Evolutionary conservation across 78 protist genomes (phyloP).

Genomic region (Dictyostelium discoideum): DNA sequence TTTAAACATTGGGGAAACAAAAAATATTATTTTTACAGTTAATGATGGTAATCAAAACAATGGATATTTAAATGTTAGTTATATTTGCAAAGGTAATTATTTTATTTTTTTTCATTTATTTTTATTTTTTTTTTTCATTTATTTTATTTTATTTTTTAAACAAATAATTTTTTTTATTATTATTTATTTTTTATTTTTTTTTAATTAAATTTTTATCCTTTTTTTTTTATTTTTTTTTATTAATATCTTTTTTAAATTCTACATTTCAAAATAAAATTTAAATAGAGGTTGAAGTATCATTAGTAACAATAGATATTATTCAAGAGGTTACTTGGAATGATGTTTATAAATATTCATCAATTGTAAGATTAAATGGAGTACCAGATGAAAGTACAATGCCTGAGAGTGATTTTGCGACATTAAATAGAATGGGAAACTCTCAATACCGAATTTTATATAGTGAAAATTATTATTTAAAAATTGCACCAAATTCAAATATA

Average conservation of each 20-base stretch:
- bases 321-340: background rate
- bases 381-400: background rate
- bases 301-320: background rate
- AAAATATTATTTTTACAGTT: background rate
- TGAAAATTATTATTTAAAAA: background rate
- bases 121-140: too few relatives aligned
- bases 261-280: too few relatives aligned
- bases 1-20: background rate
- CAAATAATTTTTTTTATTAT: too few relatives aligned
- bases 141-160: too few relatives aligned
- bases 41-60: background rate
- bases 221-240: too few relatives aligned
- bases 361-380: background rate
- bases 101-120: too few relatives aligned
- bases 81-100: background rate
- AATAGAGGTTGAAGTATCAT: background rate
- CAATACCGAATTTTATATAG: background rate
- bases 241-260: too few relatives aligned
- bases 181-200: too few relatives aligned
- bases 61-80: background rate
- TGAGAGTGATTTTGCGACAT: background rate
- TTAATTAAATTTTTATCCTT: too few relatives aligned
- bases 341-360: background rate
- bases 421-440: background rate
- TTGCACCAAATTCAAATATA: background rate